Conservation (phyloP, 2,329 filamentous ascomycete species). For the Trichoderma aggressivum region DNA sequence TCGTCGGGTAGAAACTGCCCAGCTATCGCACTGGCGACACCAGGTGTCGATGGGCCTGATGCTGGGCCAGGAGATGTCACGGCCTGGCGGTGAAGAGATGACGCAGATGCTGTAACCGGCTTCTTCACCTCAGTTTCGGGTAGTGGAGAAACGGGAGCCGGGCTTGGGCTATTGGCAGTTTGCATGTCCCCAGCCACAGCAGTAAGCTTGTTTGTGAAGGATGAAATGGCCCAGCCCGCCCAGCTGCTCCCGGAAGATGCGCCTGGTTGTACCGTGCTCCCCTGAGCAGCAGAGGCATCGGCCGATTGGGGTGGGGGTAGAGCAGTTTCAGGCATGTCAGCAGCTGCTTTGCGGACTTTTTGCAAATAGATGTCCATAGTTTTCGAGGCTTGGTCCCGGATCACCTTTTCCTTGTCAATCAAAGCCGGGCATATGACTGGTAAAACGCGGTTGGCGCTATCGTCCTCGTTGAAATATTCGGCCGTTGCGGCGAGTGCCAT, state of each 20-base stretch:
- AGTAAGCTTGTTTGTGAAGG: conserved; percentile 92
- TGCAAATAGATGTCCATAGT: conserved; percentile 83
- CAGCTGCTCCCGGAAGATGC: conserved; percentile 51
- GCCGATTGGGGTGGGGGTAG: conserved; percentile 63
- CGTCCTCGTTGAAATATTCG: conserved; percentile 85
- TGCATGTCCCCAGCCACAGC: conserved; percentile 84
- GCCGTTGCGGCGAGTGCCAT: conserved; percentile 81
- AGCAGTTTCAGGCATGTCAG: conserved; percentile 74
- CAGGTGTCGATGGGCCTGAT: conserved; percentile 49
- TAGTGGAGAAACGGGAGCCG: conserved; percentile 39
- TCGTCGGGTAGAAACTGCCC: conserved; percentile 54
- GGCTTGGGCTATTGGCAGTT: conserved; percentile 44
- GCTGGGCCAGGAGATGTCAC: conserved; percentile 49
- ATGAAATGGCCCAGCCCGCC: conserved; percentile 98
- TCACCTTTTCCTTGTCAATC: conserved; percentile 91
- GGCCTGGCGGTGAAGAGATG: conserved; percentile 58
- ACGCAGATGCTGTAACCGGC: conserved; percentile 50
- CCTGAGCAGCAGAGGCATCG: conserved; percentile 59
- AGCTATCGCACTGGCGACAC: conserved; percentile 38
- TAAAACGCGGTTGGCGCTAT: conserved; percentile 78
- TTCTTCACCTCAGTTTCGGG: conserved; percentile 39
- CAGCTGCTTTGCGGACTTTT: conserved; percentile 74
- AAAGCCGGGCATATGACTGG: conserved; percentile 80
- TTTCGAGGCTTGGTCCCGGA: conserved; percentile 88
- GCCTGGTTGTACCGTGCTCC: conserved; percentile 72